Base-by-base conservation (phyloP, 1,284 basidiomycete species). In the Neotropicomus parvogracilis region DNA sequence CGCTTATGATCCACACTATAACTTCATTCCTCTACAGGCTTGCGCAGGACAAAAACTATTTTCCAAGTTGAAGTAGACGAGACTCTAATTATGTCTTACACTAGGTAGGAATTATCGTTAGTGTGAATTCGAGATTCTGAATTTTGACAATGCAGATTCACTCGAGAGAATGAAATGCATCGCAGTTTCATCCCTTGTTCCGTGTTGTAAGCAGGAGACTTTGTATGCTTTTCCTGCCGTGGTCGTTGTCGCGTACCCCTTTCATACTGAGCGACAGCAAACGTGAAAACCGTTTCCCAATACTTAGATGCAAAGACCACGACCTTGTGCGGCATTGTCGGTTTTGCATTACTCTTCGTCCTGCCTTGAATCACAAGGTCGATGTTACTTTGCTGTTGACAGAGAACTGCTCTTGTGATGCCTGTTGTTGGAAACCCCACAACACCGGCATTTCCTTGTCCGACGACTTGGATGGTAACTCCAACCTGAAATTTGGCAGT, bases 11-110 rank as follows among this genome's bases (percentile, higher is more conserved):
- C 27, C 27, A 6, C 5, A 19, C 39, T 10, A 39, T 32, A 17
- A 12, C 36, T 45, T 57, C 27, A 55, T 54, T 29, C 17, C 27
- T 39, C 21, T 28, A 29, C 24, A 62, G 86, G 79, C 79, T 54
- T 91, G 85, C 64, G 79, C 83, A 54, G 90, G 83, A 48, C 88
- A 89, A 63, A 89, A 86, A 73, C 71, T 95, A 50, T 95, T 92
- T 73, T 59, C 73, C 55, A 81, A 84, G 65, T 73, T 86, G 50
- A 75, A 74, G 59, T 83, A 73, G 52, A 6, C 29, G 42, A 32
- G 49, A 21, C 12, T 10, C 24, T 37, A 33, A 46, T 38, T 12
- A 36, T 13, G 7, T 40, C 26, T 20, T 52, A 50, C 40, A 11
- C 37, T 66, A 59, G 66, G 63, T 63, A 33, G 16, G 39, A 27